Evolutionary conservation across 306 rosid genomes (phyloP), one percentile per base, ranked within the genome.

Genomic region (Glycine latifolia): DNA sequence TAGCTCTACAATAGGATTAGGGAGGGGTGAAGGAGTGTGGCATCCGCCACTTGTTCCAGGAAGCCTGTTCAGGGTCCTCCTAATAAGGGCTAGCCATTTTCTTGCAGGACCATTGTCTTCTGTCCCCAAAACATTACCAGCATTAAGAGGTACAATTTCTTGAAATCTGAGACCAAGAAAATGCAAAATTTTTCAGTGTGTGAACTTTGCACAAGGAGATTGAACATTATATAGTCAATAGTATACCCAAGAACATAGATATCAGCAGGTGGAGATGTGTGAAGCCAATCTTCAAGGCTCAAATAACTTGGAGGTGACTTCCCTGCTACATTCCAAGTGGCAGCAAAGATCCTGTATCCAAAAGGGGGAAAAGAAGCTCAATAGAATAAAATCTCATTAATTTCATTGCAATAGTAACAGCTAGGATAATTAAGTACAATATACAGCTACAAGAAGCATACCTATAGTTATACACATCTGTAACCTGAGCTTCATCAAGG

Each of bases 251-350:
- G 97, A 83, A 92, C 95, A 80, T 94, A 94, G 63, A 94, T 89
- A 77, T 94, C 97, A 7, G 95, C 98, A 3, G 97, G 93, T 52
- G 94, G 95, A 44, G 95, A 94, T 48, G 97, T 80, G 76, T 94
- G 95, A 76, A 94, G 98, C 98, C 98, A 94, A 66, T 94, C 97
- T 86, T 90, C 97, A 15, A 94, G 94, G 72, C 75, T 90, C 89
- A 94, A 84, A 87, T 86, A 77, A 72, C 88, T 88, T 10, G 98
- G 94, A 82, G 98, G 98, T 17, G 97, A 84, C 73, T 90, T 94
- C 76, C 98, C 98, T 56, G 92, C 98, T 43, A 94, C 98, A 69
- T 94, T 94, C 98, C 98, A 94, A 13, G 98, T 91, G 61, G 98
- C 97, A 74, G 88, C 95, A 78, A 91, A 91, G 80, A 94, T 82